phyloP scores from a whole-genome alignment of 352 stramenopile genomes.

The Phytophthora megakarya region DNA sequence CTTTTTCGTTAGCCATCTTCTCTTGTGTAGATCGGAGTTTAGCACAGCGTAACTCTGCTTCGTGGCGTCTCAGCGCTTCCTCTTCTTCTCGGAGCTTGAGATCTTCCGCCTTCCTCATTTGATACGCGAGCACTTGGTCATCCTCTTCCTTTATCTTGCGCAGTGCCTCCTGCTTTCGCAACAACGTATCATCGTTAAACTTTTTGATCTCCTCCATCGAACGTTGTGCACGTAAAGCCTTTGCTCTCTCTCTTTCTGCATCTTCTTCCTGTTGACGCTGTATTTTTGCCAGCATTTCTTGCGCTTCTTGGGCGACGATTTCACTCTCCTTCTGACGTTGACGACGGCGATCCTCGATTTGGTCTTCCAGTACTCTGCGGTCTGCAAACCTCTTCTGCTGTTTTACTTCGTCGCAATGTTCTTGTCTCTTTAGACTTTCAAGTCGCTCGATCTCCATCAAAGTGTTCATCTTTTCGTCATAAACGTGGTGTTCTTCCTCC shows the following conservation, averaged over 20 bases:
- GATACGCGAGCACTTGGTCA: constrained; percentile 68
- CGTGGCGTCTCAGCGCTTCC: constrained; percentile 62
- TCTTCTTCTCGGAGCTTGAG: constrained; percentile 67
- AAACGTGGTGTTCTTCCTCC: constrained; percentile 82
- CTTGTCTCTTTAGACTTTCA: constrained; percentile 90
- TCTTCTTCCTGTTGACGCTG: constrained; percentile 71
- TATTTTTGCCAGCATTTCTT: constrained; percentile 90
- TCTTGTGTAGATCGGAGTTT: constrained; percentile 85
- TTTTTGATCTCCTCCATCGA: constrained; percentile 76
- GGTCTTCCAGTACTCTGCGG: constrained; percentile 89
- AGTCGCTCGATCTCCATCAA: constrained; percentile 95
- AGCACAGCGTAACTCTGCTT: constrained; percentile 74
- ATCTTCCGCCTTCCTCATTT: constrained; percentile 77
- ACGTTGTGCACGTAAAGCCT: constrained; percentile 55
- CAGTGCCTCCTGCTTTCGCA: constrained; percentile 60
- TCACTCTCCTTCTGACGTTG: constrained; percentile 54
- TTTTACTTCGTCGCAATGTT: constrained; percentile 89
- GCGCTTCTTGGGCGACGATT: constrained; percentile 76
- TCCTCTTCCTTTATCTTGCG: constrained; percentile 84
- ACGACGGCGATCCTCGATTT: constrained; percentile 67
- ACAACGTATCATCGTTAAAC: constrained; percentile 67
- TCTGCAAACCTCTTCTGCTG: constrained; percentile 85
- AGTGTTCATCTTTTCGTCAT: constrained; percentile 94
- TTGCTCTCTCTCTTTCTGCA: constrained; percentile 71
- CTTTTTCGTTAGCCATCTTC: constrained; percentile 86